Evolutionary conservation across 148 eudicot genomes (phyloP), one percentile per base, ranked within the genome.

Genomic region (Silene conica): DNA sequence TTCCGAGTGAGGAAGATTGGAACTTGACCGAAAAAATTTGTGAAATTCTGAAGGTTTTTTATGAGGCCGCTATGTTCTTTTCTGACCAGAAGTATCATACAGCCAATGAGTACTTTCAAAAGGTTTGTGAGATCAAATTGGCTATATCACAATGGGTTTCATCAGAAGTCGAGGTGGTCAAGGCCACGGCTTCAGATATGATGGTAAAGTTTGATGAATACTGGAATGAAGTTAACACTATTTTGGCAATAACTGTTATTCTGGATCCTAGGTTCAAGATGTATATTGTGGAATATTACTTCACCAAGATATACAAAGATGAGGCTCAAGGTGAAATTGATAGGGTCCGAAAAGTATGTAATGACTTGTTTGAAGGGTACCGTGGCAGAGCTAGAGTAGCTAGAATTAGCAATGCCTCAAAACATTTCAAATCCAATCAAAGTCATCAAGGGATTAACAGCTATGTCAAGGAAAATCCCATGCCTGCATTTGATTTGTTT

Each of bases 51-150:
- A 71, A 71, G 74, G 28, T 57, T 26, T 31, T 71, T 41, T 71
- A 34, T n/a, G 74, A 58, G 23, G 9, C 64, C 19, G 64, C 46
- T 14, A 26, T 28, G 45, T 14, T 28, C 15, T 63, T 63, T 31
- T 28, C 28, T 15, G 43, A 43, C 1, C 38, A 31, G 23, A 60
- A 21, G 25, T 34, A 56, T 34, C 31, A 14, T 71, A 71, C 64
- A 56, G 52, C 28, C 61, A 71, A 34, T 21, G 9, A 56, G 15
- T 34, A 25, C 48, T 71, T 71, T 20, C 18, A 13, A 15, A 57
- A 57, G 74, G 64, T 57, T 26, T 71, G 74, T 34, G 74, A 71
- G 19, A 43, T 71, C 64, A 71, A 71, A 57, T 71, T 71, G 63
- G 74, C 64, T 71, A 9, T 57, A 19, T 41, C 52, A 18, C 5